Evolutionary conservation across 2,329 filamentous ascomycete genomes (phyloP).

Genomic region (Nakataea oryzae): DNA sequence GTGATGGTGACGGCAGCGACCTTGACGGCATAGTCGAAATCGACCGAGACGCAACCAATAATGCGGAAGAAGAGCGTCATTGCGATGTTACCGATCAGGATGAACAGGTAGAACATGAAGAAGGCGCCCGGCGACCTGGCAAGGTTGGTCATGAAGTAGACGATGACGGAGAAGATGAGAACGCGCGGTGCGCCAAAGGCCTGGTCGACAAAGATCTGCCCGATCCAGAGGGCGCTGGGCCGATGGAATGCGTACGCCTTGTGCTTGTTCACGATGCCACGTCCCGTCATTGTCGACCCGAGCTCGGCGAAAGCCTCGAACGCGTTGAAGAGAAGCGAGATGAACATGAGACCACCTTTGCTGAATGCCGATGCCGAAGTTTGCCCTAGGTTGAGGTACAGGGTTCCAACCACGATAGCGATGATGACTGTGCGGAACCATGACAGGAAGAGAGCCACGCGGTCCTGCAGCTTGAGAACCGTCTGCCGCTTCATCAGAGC

Average conservation of each 20-base stretch:
- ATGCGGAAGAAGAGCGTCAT: slow-evolving; percentile 74
- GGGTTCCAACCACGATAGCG: slow-evolving; percentile 68
- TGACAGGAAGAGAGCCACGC: slow-evolving; percentile 62
- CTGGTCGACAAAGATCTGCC: slow-evolving; percentile 70
- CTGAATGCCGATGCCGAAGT: slow-evolving; percentile 65
- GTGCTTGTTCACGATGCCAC: slow-evolving; percentile 75
- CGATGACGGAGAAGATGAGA: slow-evolving; percentile 60
- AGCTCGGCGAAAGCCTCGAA: slow-evolving; percentile 78
- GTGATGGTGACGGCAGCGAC: slow-evolving; percentile 72
- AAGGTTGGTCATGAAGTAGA: slow-evolving; percentile 70
- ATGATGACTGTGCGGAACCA: slow-evolving; percentile 62
- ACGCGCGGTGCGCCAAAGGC: slow-evolving; percentile 63
- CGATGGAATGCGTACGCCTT: slow-evolving; percentile 74
- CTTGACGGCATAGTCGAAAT: slow-evolving; percentile 80
- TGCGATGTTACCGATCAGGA: slow-evolving; percentile 56
- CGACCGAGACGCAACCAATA: slow-evolving; percentile 63
- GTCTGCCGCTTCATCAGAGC: slow-evolving; percentile 78
- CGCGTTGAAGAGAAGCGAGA: slow-evolving; percentile 74
- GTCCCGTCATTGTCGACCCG: slow-evolving; percentile 62
- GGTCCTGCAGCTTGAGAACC: slow-evolving; percentile 76
- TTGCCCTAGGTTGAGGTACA: slow-evolving; percentile 61
- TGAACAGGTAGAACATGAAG: slow-evolving; percentile 65
- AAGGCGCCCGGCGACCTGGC: slow-evolving; percentile 63
- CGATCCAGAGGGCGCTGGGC: slow-evolving; percentile 74
- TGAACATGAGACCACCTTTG: slow-evolving; percentile 72